Conservation (phyloP, 805 yeast genomes). For the Yamadazyma olivae region DNA sequence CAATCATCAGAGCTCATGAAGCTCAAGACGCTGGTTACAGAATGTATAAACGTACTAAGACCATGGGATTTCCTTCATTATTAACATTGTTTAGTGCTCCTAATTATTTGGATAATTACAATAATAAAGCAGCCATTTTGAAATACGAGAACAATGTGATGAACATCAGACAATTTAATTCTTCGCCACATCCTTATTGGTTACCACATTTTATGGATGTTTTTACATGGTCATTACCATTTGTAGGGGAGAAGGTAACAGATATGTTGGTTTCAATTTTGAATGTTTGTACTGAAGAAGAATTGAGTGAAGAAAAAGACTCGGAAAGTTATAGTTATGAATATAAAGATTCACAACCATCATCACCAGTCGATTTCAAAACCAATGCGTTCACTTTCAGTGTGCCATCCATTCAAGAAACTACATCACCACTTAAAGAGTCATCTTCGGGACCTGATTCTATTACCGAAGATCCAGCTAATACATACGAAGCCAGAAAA, state of each 20-base stretch:
- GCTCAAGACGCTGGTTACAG: slow-evolving; percentile 97
- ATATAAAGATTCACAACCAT: slow-evolving; percentile 14
- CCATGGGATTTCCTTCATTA: slow-evolving; percentile 85
- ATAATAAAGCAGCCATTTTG: slow-evolving; percentile 92
- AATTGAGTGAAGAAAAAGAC: slow-evolving; percentile 72
- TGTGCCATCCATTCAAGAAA: neutral
- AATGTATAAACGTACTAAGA: slow-evolving; percentile 82
- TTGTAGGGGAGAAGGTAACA: slow-evolving; percentile 93
- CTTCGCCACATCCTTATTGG: slow-evolving; percentile 95
- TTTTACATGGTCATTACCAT: slow-evolving; percentile 95
- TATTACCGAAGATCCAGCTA: slow-evolving; percentile 8
- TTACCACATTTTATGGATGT: slow-evolving; percentile 96
- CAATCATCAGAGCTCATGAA: slow-evolving; percentile 94
- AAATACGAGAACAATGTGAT: slow-evolving; percentile 89
- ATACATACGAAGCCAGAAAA: slow-evolving; percentile 31
- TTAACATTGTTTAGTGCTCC: slow-evolving; percentile 95
- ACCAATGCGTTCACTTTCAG: slow-evolving; percentile 5
- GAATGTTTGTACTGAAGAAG: slow-evolving; percentile 95
- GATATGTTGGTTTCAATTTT: slow-evolving; percentile 88
- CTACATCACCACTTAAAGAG: slow-evolving; percentile 1
- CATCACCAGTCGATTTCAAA: slow-evolving; percentile 13
- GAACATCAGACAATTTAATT: slow-evolving; percentile 93
- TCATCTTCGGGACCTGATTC: neutral
- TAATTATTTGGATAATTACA: slow-evolving; percentile 86
- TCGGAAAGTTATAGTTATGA: slow-evolving; percentile 26